Base-by-base conservation (phyloP, 768 basidiomycete species). In the Lepiota subincarnata region DNA sequence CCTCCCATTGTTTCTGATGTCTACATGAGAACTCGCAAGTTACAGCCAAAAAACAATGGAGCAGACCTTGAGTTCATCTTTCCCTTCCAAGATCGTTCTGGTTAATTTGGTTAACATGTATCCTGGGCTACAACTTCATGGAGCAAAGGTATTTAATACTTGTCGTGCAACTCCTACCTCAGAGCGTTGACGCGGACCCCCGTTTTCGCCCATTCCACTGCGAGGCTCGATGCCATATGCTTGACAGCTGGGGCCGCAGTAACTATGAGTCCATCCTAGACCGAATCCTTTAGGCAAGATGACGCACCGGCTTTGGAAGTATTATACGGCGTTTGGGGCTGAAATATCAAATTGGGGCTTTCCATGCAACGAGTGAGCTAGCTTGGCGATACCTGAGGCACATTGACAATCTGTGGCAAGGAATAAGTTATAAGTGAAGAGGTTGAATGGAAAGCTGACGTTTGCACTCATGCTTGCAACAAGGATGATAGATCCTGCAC, bases 81-180 rank as follows among this genome's bases (percentile, higher is more conserved):
- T 80, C 55, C 82, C 78, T 52, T 86, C 82, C 42, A 97, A 69
- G 61, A 98, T 86, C 12, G 87, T 86, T 64, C 78, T 85, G 2
- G 93, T 96, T 53, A 98, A 76, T 69, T 89, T 86, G 6, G 94
- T 97, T 55, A 92, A 71, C 85, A 96, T 96, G 74, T 98, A 98
- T 7, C 96, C 95, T 18, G 93, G 92, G 61, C 90, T 92, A 24
- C 12, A 35, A 13, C 14, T 44, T 28, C 14, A 5, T 16, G 14
- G 45, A 47, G 10, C 4, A 8, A 12, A 22, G 18, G 12, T 12
- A 5, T 22, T 44, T 44, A 22, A 19, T n/a, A 11, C 16, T 0
- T 1, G 6, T 1, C n/a, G 20, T 12, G 4, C n/a, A 46, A 14
- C 24, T 46, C 68, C 48, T 57, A 84, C 87, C 86, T 89, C 43